A percentile compares a stretch with the other conserved stretches of the same genome.
Conservation (phyloP, 371 early-diverging fungal species). For the Mucor saturninus region DNA sequence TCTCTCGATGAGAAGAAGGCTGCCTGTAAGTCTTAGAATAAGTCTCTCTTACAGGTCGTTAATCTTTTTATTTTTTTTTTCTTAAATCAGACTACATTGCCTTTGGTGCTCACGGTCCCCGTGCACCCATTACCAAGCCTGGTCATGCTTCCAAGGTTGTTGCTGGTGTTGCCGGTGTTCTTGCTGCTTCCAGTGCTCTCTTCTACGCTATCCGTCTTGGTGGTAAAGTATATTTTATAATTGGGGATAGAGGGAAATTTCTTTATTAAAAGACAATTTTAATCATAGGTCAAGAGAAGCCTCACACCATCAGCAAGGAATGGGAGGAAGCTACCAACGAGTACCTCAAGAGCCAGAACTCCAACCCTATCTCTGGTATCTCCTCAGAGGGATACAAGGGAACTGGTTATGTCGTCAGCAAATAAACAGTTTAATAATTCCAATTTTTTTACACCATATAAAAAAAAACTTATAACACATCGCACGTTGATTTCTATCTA, state of each 20-base stretch:
- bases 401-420: slow-evolving; percentile 66
- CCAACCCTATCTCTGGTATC: slow-evolving; percentile 90
- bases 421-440: slow-evolving; percentile 23
- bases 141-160: slow-evolving; percentile 76
- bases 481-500: slow-evolving; percentile 10
- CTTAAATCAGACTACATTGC: slow-evolving; percentile 77
- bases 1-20: slow-evolving; percentile 94
- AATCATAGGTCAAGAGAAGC: slow-evolving; percentile 63
- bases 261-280: slow-evolving; percentile 1
- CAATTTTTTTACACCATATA: slow-evolving; percentile 8
- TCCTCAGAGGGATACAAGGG: slow-evolving; percentile 88
- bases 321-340: slow-evolving; percentile 93
- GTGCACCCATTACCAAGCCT: slow-evolving; percentile 79
- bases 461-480: slow-evolving; percentile 10
- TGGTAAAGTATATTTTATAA: slow-evolving; percentile 59
- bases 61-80: neutral
- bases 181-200: slow-evolving; percentile 62
- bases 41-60: neutral
- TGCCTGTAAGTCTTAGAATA: slow-evolving; percentile 65
- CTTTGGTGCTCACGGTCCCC: slow-evolving; percentile 93
- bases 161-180: slow-evolving; percentile 68
- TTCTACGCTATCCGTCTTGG: slow-evolving; percentile 70
- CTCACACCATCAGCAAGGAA: slow-evolving; percentile 84
- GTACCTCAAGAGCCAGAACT: slow-evolving; percentile 80
- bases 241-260: neutral